Conservation (phyloP, 768 basidiomycete genomes). For the Fibroporia radiculosa region DNA sequence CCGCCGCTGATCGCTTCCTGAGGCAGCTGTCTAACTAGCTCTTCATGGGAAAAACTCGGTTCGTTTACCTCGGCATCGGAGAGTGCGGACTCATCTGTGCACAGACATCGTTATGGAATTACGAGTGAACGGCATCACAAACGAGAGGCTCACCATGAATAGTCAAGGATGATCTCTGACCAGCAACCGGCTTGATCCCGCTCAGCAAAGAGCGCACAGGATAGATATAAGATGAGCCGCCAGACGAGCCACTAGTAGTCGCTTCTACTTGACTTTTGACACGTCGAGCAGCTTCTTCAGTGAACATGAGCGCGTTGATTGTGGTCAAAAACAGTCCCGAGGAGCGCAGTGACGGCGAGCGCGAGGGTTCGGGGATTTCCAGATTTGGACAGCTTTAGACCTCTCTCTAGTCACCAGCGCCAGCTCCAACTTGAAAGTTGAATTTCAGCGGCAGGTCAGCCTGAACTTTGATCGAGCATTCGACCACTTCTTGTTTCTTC, state of each 20-base stretch:
- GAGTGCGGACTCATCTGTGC: conserved; percentile 6
- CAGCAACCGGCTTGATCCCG: conserved; percentile 18
- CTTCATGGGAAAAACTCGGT: background rate
- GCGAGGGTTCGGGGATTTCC: too few relatives aligned
- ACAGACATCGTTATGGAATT: conserved; percentile 1
- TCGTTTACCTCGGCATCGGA: background rate
- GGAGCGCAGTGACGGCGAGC: too few relatives aligned
- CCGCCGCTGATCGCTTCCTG: background rate
- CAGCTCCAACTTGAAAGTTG: too few relatives aligned
- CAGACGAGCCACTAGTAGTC: background rate
- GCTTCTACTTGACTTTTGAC: background rate
- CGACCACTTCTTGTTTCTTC: too few relatives aligned
- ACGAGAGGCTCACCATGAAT: background rate
- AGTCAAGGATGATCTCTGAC: conserved; percentile 1
- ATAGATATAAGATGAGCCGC: conserved; percentile 15
- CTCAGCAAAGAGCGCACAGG: conserved; percentile 28
- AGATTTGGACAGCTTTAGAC: too few relatives aligned
- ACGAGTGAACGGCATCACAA: background rate
- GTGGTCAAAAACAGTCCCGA: background rate
- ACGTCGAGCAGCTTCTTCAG: conserved; percentile 1
- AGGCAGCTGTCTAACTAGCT: background rate
- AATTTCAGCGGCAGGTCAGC: too few relatives aligned
- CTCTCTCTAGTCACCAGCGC: too few relatives aligned
- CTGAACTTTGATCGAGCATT: too few relatives aligned
- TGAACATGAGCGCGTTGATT: background rate